Base-by-base conservation (phyloP, 768 basidiomycete genomes). In the Crepidotus variabilis region DNA sequence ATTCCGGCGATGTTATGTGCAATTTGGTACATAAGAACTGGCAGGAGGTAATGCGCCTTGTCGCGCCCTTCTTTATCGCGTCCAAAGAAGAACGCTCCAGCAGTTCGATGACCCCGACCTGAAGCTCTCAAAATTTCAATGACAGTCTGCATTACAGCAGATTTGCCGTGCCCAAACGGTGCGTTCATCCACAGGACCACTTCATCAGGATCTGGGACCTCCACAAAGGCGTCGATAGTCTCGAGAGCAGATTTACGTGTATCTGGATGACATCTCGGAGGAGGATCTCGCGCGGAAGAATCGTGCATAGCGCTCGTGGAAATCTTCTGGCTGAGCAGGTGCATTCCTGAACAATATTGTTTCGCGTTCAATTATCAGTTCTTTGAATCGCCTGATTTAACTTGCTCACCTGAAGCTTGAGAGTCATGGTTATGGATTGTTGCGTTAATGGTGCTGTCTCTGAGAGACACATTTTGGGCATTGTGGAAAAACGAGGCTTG, bases 21-120 rank as follows among this genome's bases (percentile, higher is more conserved):
- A 24, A 64, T 36, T 20, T 62, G 63, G 51, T 57, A 60, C 7
- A 55, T 55, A 9, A 64, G 24, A 14, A 62, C 63, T 1, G 55
- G 47, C 9, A 65, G 47, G 9, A 65, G 45, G 23, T 16, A 20
- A 11, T 43, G 3, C 14, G 39, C 39, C 18, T 59, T 46, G 21
- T 55, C 55, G 2, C 58, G 55, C 11, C 23, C 36, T 7, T 18
- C 21, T 8, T 45, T 20, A 9, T 47, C 53, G 9, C 60, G 43
- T 9, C 59, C 61, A 34, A 64, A 64, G 55, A 64, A 64, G 51
- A 64, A 64, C 11, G 46, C 51, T 2, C 35, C 59, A 4, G 55
- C 59, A 0, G 62, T 51, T 6, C 11, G 18, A 5, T 3, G 39
- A 14, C 13, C 18, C 3, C 13, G 39, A 43, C 18, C 39, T 20